Evolutionary conservation across 2,329 filamentous ascomycete genomes (phyloP).

Genomic region (Fusarium ramigenum): DNA sequence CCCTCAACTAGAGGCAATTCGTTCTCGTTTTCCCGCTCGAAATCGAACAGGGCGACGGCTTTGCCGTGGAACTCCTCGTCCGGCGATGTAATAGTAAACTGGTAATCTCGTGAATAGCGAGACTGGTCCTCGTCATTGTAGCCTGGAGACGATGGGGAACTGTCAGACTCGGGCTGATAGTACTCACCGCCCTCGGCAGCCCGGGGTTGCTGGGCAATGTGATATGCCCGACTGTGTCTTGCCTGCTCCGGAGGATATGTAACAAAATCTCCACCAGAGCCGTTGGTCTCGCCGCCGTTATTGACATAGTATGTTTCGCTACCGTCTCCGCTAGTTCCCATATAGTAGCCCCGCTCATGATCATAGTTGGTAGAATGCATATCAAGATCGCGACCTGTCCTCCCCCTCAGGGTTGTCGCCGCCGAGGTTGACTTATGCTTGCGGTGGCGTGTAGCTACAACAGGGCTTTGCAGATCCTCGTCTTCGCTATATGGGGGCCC

Average conservation of each 20-base stretch:
- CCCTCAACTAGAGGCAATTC: constrained; percentile 92
- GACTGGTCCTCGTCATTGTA: constrained; percentile 73
- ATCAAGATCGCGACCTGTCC: constrained; percentile 57
- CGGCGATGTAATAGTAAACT: constrained; percentile 92
- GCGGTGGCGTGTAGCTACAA: constrained; percentile 84
- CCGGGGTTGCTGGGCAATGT: constrained; percentile 56
- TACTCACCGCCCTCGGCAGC: constrained; percentile 61
- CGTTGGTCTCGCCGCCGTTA: constrained; percentile 75
- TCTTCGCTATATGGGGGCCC: constrained; percentile 96
- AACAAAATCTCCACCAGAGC: constrained; percentile 81
- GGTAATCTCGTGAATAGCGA: constrained; percentile 89
- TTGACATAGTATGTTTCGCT: constrained; percentile 79
- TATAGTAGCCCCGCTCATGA: constrained; percentile 72
- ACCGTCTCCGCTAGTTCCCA: constrained; percentile 73
- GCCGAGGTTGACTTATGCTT: constrained; percentile 80
- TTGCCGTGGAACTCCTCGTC: constrained; percentile 99
- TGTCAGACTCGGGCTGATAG: constrained; percentile 65
- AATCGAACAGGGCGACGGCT: constrained; percentile 94
- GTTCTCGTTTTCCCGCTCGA: constrained; percentile 94
- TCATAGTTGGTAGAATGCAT: constrained; percentile 63
- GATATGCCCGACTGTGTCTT: constrained; percentile 62
- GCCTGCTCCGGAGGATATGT: constrained; percentile 77
- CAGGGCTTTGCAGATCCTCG: constrained; percentile 91
- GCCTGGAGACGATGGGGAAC: constrained; percentile 66
- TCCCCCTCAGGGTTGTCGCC: constrained; percentile 54